Conservation (phyloP, 2,329 filamentous ascomycete genomes). For the Alternaria solani region DNA sequence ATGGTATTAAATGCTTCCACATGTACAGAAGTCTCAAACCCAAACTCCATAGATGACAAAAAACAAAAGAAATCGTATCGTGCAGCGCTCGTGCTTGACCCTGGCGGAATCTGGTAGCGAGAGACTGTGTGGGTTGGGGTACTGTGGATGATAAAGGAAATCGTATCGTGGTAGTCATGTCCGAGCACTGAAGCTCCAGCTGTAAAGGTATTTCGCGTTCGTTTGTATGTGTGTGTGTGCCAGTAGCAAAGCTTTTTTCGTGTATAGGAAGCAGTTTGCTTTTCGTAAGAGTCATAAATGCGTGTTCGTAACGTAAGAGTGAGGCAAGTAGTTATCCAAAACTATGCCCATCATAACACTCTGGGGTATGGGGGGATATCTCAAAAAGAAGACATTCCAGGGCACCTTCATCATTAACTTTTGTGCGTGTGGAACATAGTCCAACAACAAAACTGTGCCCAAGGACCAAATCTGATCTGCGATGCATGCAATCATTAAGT, state of each 20-base stretch:
- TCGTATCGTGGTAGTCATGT: slow-evolving; percentile 20
- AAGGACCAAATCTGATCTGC: slow-evolving; percentile 26
- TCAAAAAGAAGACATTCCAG: slow-evolving; percentile 28
- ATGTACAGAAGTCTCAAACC: slow-evolving; percentile 10
- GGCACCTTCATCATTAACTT: slow-evolving; percentile 38
- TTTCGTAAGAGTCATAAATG: slow-evolving; percentile 39
- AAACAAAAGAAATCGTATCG: slow-evolving; percentile 15
- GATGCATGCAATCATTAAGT: slow-evolving; percentile 42
- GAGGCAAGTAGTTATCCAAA: slow-evolving; percentile 37
- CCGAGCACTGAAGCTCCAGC: slow-evolving; percentile 21
- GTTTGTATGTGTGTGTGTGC: not conserved
- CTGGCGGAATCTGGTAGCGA: not conserved
- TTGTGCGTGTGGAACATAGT: slow-evolving; percentile 26
- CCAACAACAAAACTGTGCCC: slow-evolving; percentile 30
- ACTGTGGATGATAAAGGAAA: slow-evolving; percentile 5
- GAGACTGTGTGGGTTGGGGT: not conserved
- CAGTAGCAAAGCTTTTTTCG: not conserved
- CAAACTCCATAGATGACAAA: slow-evolving; percentile 13
- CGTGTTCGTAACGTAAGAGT: slow-evolving; percentile 41
- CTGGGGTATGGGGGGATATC: slow-evolving; percentile 38
- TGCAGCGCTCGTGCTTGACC: not conserved
- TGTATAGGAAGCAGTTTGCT: slow-evolving; percentile 22
- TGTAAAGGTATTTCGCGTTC: slow-evolving; percentile 12
- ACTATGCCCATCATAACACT: slow-evolving; percentile 46
- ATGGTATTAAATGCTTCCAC: slow-evolving; percentile 13